A percentile compares a stretch with the other conserved stretches of the same genome.
Conservation (phyloP, 2,329 filamentous ascomycete genomes). For the Gliomastix tumulicola region DNA sequence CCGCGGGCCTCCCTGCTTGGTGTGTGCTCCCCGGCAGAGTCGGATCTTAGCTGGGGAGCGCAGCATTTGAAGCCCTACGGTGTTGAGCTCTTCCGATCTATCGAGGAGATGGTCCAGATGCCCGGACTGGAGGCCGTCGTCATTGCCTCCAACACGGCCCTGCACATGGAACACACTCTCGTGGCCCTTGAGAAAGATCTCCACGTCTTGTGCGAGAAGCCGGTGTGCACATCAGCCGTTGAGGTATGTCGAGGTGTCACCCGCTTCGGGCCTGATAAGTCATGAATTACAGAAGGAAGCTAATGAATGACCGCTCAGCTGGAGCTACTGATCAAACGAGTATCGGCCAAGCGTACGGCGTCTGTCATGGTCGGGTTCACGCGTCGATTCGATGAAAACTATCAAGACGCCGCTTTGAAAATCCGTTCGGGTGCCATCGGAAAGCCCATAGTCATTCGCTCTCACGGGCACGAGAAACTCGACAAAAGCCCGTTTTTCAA, state of each 20-base stretch:
- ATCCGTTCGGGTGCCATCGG: constrained; percentile 49
- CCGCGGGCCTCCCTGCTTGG: constrained; percentile 41
- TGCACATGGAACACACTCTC: constrained; percentile 50
- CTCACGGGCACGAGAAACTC: constrained; percentile 62
- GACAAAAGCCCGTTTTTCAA: constrained; percentile 63
- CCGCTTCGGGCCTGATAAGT: constrained; percentile 25
- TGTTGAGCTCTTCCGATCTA: constrained; percentile 34
- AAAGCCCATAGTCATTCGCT: constrained; percentile 52
- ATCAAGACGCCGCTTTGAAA: constrained; percentile 50
- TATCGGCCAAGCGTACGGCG: constrained; percentile 46
- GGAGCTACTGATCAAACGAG: constrained; percentile 44
- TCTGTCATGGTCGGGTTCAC: constrained; percentile 50
- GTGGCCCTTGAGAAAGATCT: constrained; percentile 44
- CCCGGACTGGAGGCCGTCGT: constrained; percentile 31
- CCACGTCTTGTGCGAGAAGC: constrained; percentile 55
- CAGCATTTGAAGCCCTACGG: constrained; percentile 32
- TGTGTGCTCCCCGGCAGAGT: constrained; percentile 35
- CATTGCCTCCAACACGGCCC: constrained; percentile 35
- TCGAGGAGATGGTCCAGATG: constrained; percentile 39
- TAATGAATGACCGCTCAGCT: too few species aligned
- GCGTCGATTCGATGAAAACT: constrained; percentile 53
- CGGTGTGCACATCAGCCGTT: constrained; percentile 49
- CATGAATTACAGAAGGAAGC: too few species aligned
- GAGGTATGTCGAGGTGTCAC: constrained; percentile 38
- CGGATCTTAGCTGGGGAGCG: constrained; percentile 35